Evolutionary conservation across 2,329 filamentous ascomycete genomes (phyloP).

Genomic region (Fusarium sulawesiense): DNA sequence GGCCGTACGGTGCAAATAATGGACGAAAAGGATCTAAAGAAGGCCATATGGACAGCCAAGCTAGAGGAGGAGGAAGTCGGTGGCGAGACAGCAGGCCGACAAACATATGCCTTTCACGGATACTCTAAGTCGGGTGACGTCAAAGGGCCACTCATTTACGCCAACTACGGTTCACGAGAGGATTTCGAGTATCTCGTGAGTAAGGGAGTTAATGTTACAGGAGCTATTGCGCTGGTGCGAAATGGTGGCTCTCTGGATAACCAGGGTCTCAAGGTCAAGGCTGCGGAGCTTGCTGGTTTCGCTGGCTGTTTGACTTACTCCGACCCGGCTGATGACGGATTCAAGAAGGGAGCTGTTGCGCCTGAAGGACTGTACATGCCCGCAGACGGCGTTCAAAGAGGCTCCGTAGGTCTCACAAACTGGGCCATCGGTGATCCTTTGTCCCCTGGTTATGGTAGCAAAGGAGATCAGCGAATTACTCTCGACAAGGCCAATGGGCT

Average conservation of each 20-base stretch:
- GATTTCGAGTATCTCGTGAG: conserved; percentile 82
- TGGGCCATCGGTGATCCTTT: conserved; percentile 92
- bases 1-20: conserved; percentile 87
- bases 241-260: conserved; percentile 81
- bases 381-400: conserved; percentile 83
- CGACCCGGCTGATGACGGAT: conserved; percentile 87
- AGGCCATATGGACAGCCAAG: conserved; percentile 79
- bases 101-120: conserved; percentile 87
- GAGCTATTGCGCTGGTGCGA: conserved; percentile 85
- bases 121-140: conserved; percentile 89
- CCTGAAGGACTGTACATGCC: conserved; percentile 86
- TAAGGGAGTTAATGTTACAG: conserved; percentile 77
- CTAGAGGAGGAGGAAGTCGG: conserved; percentile 83
- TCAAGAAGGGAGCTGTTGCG: conserved; percentile 75
- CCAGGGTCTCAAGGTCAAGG: conserved; percentile 85
- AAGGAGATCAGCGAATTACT: conserved; percentile 71
- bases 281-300: conserved; percentile 87
- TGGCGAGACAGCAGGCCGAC: conserved; percentile 69
- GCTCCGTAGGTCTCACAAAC: conserved; percentile 81
- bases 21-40: conserved; percentile 66
- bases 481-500: conserved; percentile 78
- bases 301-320: conserved; percentile 92
- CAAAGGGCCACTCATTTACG: conserved; percentile 87
- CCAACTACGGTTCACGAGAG: conserved; percentile 86
- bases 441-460: conserved; percentile 86